A percentile compares a stretch with the other conserved stretches of the same genome.
Conservation (phyloP, 2,329 filamentous ascomycete genomes). For the Sclerotinia nivalis region DNA sequence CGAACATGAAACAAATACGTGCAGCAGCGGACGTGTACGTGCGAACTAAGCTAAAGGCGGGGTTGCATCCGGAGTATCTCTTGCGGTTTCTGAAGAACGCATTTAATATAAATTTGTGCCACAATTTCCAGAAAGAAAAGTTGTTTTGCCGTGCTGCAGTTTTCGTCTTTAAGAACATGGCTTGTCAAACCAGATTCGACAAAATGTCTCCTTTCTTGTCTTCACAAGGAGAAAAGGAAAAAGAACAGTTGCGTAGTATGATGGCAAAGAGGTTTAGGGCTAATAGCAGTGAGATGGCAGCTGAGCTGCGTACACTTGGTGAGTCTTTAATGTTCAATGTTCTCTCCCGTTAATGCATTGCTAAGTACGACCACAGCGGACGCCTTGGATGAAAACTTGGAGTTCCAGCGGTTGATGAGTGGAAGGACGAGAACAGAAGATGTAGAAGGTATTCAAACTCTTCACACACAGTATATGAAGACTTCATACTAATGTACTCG, state of each 20-base stretch:
- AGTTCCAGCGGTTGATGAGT: constrained; percentile 13
- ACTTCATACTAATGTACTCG: background rate
- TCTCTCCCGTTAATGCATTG: background rate
- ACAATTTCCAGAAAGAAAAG: background rate
- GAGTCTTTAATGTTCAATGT: background rate
- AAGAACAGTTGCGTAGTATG: constrained; percentile 10
- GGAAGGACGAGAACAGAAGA: background rate
- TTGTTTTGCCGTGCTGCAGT: background rate
- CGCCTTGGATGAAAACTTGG: constrained; percentile 7
- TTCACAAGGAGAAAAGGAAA: constrained; percentile 4
- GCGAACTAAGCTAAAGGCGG: background rate
- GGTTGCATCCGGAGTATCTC: background rate
- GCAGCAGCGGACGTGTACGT: constrained; percentile 18
- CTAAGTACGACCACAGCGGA: background rate
- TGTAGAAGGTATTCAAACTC: background rate
- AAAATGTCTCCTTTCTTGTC: background rate
- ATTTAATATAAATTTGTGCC: background rate
- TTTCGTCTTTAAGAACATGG: background rate
- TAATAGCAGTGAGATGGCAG: background rate
- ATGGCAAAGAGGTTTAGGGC: constrained; percentile 6
- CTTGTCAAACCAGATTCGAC: background rate
- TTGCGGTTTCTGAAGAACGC: background rate
- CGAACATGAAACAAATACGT: constrained; percentile 1
- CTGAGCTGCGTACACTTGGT: constrained; percentile 15
- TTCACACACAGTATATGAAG: background rate